Evolutionary conservation across 805 yeast species (phyloP).

Genomic region (Lipomyces sp.): DNA sequence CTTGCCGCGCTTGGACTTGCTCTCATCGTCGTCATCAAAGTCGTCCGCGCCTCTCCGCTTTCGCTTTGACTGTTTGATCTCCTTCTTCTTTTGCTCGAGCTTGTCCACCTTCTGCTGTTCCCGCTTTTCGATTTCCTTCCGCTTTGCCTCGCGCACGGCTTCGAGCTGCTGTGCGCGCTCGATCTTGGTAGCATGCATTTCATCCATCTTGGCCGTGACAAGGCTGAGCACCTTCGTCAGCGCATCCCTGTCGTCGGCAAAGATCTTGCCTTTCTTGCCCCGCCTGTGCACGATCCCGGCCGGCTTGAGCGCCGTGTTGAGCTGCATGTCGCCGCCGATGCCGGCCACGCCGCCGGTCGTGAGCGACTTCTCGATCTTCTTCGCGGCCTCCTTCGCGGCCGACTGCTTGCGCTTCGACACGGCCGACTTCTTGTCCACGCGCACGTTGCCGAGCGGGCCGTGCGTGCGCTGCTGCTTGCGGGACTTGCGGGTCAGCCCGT

Average conservation of each 20-base stretch:
- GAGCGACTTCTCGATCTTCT: constrained; percentile 11
- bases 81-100: constrained; percentile 72
- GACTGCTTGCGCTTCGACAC: not conserved
- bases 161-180: constrained; percentile 88
- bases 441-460: constrained; percentile 22
- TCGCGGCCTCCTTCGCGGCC: constrained; percentile 15
- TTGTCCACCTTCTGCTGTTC: constrained; percentile 67
- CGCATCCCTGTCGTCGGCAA: constrained; percentile 57
- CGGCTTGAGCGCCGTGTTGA: constrained; percentile 81
- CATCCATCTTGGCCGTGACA: constrained; percentile 63
- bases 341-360: constrained; percentile 21
- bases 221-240: constrained; percentile 59
- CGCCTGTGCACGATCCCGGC: constrained; percentile 66
- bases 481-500: constrained; percentile 7
- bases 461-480: constrained; percentile 16
- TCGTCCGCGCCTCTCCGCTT: constrained; percentile 41
- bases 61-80: constrained; percentile 64
- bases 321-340: constrained; percentile 31
- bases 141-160: constrained; percentile 80
- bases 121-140: constrained; percentile 80
- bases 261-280: constrained; percentile 66
- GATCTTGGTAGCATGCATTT: constrained; percentile 79
- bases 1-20: not conserved
- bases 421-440: constrained; percentile 13
- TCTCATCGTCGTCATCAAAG: constrained; percentile 1